Base-by-base conservation (phyloP, 805 yeast species). In the Osmozyma mogii region DNA sequence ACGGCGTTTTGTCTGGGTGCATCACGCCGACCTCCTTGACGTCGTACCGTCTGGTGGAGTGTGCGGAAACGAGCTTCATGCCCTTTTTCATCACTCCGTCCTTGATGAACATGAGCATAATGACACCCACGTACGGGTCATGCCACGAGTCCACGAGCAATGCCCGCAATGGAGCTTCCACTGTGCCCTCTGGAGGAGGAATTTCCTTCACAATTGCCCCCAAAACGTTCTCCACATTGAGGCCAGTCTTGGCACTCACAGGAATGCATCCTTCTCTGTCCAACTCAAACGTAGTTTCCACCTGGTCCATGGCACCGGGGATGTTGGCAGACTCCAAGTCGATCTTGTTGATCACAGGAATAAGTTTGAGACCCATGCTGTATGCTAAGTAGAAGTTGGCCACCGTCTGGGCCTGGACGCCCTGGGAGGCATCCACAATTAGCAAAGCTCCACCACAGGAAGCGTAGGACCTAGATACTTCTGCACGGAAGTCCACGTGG, bases 391-490 rank as follows among this genome's bases (percentile, higher is more conserved):
- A 84, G 56, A 84, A 89, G 53, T 92, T 89, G 15, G 98, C 96
- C n/a, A 89, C 96, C 0, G 98, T 92, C 53, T 89, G 98, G 0
- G 97, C 97, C 53, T 87, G 96, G 3, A 89, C 87, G 29, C 97
- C 97, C 49, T 92, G 96, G 2, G 89, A 70, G 2, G 97, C 97
- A 61, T 92, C 98, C 2, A 89, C 94, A 14, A 89, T 56, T 23
- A 89, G 54, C 23, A 89, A 58, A 0, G 96, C 96, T 9, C 97
- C 97, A 21, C 88, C 94, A 61, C 96, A 92, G 0, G 96, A 83
- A 2, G 96, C 96, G 56, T 88, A 88, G 6, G 95, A 84, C 43
- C 97, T 60, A 4, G 94, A 77, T 1, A 89, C 98, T 47, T 89
- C 98, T 6, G 92, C 80, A 31, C 96, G 65, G 54, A 89, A 89